Evolutionary conservation across 2,329 filamentous ascomycete species (phyloP).

Genomic region (Verticillium nubilum): DNA sequence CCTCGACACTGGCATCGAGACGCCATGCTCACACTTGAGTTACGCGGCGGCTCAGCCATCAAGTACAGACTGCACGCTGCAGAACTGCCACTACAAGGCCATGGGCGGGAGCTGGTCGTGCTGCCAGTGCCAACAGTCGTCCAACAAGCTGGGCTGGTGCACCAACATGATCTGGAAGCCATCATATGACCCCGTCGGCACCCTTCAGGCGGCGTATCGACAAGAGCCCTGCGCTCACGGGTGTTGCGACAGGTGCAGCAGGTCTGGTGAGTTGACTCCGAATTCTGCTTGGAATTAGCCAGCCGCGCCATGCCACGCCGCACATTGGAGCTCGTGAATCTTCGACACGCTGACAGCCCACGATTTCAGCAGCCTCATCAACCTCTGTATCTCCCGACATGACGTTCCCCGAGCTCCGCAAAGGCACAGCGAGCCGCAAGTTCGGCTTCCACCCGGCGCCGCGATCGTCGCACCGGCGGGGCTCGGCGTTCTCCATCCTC

Average conservation of each 20-base stretch:
- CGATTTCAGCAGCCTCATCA: slow-evolving; percentile 4
- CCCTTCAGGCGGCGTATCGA: neutral
- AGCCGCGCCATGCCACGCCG: too few relatives aligned
- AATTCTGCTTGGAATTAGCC: too few relatives aligned
- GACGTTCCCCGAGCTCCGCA: slow-evolving; percentile 29
- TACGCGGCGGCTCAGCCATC: slow-evolving; percentile 40
- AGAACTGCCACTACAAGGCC: slow-evolving; percentile 44
- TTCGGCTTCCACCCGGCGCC: slow-evolving; percentile 23
- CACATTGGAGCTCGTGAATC: too few relatives aligned
- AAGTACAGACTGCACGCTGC: slow-evolving; percentile 39
- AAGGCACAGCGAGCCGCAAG: slow-evolving; percentile 29
- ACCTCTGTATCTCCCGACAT: slow-evolving; percentile 18
- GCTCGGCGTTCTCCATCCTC: slow-evolving; percentile 14
- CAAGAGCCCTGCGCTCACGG: slow-evolving; percentile 40
- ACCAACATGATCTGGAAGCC: slow-evolving; percentile 24
- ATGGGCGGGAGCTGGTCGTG: slow-evolving; percentile 49
- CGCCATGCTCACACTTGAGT: slow-evolving; percentile 41
- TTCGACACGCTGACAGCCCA: neutral
- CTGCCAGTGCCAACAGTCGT: slow-evolving; percentile 44
- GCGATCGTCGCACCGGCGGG: slow-evolving; percentile 21
- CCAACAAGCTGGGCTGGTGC: slow-evolving; percentile 50
- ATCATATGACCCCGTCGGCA: slow-evolving; percentile 18
- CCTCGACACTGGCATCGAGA: slow-evolving; percentile 41
- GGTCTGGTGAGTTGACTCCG: slow-evolving; percentile 29
- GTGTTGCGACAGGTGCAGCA: slow-evolving; percentile 44